phyloP scores from a whole-genome alignment of 108 stramenopile genomes.

The Discostella pseudostelligera region DNA sequence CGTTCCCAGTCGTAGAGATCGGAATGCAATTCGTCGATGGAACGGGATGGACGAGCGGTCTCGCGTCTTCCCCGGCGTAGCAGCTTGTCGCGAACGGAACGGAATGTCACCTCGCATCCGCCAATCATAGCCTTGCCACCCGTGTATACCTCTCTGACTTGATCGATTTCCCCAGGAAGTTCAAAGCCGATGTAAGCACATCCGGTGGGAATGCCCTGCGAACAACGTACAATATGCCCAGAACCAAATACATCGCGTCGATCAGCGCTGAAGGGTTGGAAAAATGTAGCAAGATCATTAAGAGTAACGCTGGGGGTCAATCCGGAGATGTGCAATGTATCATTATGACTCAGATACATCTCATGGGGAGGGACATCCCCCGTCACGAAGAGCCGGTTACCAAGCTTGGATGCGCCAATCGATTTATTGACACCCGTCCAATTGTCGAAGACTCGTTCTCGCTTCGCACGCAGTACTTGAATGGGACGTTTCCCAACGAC shows the following conservation, averaged over 20 bases:
- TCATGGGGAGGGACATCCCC: constrained; percentile 79
- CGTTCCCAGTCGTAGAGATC: constrained; percentile 79
- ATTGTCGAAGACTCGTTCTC: constrained; percentile 62
- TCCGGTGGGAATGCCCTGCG: constrained; percentile 63
- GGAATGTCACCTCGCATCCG: constrained; percentile 30
- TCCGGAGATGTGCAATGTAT: constrained; percentile 61
- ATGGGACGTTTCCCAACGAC: constrained; percentile 57
- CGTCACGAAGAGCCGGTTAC: constrained; percentile 64
- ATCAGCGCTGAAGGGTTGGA: constrained; percentile 69
- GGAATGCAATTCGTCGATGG: constrained; percentile 65
- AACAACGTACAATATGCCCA: constrained; percentile 72
- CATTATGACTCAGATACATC: constrained; percentile 74
- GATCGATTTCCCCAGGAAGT: constrained; percentile 65
- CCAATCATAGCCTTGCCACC: constrained; percentile 44
- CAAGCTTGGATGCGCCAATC: constrained; percentile 48
- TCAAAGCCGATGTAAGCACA: constrained; percentile 85
- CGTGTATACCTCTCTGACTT: constrained; percentile 37
- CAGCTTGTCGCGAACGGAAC: constrained; percentile 46
- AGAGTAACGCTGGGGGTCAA: constrained; percentile 64
- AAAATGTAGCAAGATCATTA: constrained; percentile 60
- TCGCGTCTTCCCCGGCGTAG: constrained; percentile 43
- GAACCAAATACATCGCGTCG: constrained; percentile 71
- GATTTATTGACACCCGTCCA: constrained; percentile 40
- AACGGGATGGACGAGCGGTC: constrained; percentile 54
- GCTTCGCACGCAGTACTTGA: constrained; percentile 67